Evolutionary conservation across 106 monocot genomes (phyloP).

Genomic region (Chionographis japonica): DNA sequence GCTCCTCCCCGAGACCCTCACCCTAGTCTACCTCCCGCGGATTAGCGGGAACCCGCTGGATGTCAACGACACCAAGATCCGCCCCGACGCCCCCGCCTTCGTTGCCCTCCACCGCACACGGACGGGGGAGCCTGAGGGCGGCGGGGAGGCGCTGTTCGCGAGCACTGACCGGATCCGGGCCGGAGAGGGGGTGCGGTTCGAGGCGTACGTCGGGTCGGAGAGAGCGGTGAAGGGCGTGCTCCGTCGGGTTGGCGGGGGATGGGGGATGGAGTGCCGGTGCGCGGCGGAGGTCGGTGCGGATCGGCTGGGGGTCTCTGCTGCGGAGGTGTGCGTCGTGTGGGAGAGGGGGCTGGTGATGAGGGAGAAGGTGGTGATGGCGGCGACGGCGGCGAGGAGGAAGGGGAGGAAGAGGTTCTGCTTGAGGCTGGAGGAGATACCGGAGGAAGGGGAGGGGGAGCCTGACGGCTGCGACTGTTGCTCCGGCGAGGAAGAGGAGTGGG

Average conservation of each 20-base stretch:
- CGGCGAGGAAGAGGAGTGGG: constrained; percentile 8
- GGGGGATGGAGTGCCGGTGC: constrained; percentile 26
- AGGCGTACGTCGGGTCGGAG: constrained; percentile 44
- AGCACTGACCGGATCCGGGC: constrained; percentile 45
- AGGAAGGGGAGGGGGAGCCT: constrained; percentile 25
- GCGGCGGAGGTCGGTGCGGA: constrained; percentile 7
- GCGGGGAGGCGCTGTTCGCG: constrained; percentile 30
- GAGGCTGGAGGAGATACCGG: constrained; percentile 43
- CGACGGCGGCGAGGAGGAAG: constrained; percentile 1
- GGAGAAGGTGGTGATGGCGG: constrained; percentile 16
- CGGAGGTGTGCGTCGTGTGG: constrained; percentile 2
- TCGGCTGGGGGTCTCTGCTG: constrained; percentile 11
- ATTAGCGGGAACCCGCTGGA: constrained; percentile 30
- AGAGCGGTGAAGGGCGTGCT: constrained; percentile 46
- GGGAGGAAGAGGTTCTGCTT: constrained; percentile 16
- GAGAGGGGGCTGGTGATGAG: constrained; percentile 19
- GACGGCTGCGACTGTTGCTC: constrained; percentile 17
- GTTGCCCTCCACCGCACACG: constrained; percentile 41
- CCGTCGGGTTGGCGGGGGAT: constrained; percentile 6
- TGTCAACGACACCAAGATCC: constrained; percentile 40
- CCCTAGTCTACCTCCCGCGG: constrained; percentile 57
- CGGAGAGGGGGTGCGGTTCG: constrained; percentile 43
- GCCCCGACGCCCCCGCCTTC: constrained; percentile 24
- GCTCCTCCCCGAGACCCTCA: constrained; percentile 31
- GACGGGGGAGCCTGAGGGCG: constrained; percentile 13